Base-by-base conservation (phyloP, 192 early-diverging fungal species). In the Fimicolochytrium jonesii region DNA sequence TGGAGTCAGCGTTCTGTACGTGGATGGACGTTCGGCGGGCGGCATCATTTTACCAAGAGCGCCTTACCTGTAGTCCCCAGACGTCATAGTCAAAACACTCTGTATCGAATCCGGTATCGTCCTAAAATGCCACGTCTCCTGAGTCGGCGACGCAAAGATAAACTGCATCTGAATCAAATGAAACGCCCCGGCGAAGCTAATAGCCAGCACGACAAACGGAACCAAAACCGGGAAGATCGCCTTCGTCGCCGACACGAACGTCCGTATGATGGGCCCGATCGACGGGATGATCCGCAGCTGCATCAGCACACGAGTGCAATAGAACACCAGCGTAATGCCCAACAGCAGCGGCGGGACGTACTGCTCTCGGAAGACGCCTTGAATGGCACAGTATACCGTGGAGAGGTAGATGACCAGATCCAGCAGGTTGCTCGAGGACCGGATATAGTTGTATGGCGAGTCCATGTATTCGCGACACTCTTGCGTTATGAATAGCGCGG, bases 201-300 rank as follows among this genome's bases (percentile, higher is more conserved):
- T 18, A n/a, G 66, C 64, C 54, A 76, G 48, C 1, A 76, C 61
- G 2, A 35, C 26, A 35, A 72, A 68, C 4, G 74, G 74, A 47
- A 76, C 66, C 44, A 76, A 61, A 53, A 76, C 71, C 26, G 74
- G 74, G 17, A 76, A 36, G 36, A 76, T 68, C 28, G 71, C 72
- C 28, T 56, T 43, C 13, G 66, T 61, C 4, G 74, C 74, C 4
- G 74, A 69, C 25, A 68, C 67, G 52, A 58, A 62, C 2, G 72
- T 67, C 13, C 74, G 61, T 5, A 76, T 67, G 30, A 76, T 66
- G 3, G 74, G 74, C 0, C 74, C 74, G 15, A 76, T 63, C 4
- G 66, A 69, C 20, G 74, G 74, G n/a, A 76, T 59, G 28, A 76
- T 68, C 15, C 74, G 45, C n/a, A 76, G 50, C 43, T 76, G 69